Evolutionary conservation across 1,139 yeast genomes (phyloP).

Genomic region (Yamadazyma trypodendri): DNA sequence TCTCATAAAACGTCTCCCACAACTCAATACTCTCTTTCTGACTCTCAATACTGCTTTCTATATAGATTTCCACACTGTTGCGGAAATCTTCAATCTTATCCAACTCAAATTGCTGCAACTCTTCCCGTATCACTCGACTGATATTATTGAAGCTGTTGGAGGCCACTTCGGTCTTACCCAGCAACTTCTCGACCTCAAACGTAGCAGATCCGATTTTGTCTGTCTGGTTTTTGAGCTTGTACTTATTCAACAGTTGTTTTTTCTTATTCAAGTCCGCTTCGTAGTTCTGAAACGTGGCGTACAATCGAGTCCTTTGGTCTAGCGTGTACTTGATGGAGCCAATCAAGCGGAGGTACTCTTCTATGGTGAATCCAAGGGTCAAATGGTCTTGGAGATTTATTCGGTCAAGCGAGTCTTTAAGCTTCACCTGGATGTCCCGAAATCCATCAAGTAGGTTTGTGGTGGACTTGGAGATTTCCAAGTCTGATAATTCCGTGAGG

Average conservation of each 20-base stretch:
- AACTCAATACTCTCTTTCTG: constrained; percentile 93
- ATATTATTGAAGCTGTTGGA: constrained; percentile 61
- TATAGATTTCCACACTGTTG: constrained; percentile 82
- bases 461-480: constrained; percentile 73
- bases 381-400: constrained; percentile 83
- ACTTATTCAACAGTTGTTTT: constrained; percentile 52
- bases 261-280: constrained; percentile 46
- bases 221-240: constrained; percentile 58
- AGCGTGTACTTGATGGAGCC: constrained; percentile 75
- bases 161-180: constrained; percentile 53
- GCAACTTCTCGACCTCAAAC: constrained; percentile 58
- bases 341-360: constrained; percentile 79
- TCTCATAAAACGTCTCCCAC: constrained; percentile 86
- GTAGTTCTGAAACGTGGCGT: constrained; percentile 54
- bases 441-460: constrained; percentile 56
- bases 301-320: constrained; percentile 71
- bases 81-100: constrained; percentile 85
- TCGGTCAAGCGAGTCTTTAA: constrained; percentile 75
- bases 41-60: constrained; percentile 88
- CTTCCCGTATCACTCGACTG: constrained; percentile 64
- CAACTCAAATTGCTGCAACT: constrained; percentile 66
- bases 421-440: constrained; percentile 67
- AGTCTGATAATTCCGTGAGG: constrained; percentile 67
- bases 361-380: constrained; percentile 83
- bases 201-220: constrained; percentile 57